phyloP scores from a whole-genome alignment of 2,329 filamentous ascomycete species.

The Xenoacremonium recifei region DNA sequence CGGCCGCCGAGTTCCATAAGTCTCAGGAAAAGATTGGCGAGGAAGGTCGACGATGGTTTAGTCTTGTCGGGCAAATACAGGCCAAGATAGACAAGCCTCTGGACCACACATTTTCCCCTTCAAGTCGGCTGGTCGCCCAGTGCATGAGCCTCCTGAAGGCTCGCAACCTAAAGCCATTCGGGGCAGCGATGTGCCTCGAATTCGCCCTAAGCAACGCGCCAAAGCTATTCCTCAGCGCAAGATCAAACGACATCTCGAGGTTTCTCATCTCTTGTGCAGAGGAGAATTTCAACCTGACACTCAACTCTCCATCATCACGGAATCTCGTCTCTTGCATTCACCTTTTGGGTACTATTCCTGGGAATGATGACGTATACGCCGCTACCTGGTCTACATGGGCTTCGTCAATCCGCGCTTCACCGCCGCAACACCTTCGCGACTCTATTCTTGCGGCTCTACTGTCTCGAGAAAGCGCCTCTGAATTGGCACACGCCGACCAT shows the following conservation, averaged over 20 bases:
- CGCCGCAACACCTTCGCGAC: constrained; percentile 19
- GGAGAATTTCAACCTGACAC: constrained; percentile 55
- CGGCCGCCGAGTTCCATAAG: constrained; percentile 71
- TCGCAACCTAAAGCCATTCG: constrained; percentile 57
- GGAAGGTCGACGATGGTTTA: constrained; percentile 67
- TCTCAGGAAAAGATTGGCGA: constrained; percentile 70
- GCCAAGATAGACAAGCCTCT: constrained; percentile 28
- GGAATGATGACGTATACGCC: constrained; percentile 34
- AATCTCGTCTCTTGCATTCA: constrained; percentile 67
- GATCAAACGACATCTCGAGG: constrained; percentile 35
- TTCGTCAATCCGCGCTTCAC: constrained; percentile 37
- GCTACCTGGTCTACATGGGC: constrained; percentile 46
- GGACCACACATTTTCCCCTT: constrained; percentile 30
- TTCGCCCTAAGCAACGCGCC: constrained; percentile 37
- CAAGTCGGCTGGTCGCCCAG: constrained; percentile 29
- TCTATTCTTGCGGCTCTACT: constrained; percentile 45
- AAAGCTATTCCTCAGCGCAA: constrained; percentile 37
- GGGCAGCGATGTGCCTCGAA: constrained; percentile 48
- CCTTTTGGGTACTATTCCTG: constrained; percentile 45
- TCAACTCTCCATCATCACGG: constrained; percentile 66
- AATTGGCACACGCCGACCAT: constrained; percentile 36
- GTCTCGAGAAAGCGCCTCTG: constrained; percentile 39
- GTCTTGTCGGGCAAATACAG: constrained; percentile 50
- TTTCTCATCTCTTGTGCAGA: constrained; percentile 51
- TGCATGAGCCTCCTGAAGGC: constrained; percentile 43